Conservation (phyloP, 2,329 filamentous ascomycete genomes). For the Akanthomyces lecanii region DNA sequence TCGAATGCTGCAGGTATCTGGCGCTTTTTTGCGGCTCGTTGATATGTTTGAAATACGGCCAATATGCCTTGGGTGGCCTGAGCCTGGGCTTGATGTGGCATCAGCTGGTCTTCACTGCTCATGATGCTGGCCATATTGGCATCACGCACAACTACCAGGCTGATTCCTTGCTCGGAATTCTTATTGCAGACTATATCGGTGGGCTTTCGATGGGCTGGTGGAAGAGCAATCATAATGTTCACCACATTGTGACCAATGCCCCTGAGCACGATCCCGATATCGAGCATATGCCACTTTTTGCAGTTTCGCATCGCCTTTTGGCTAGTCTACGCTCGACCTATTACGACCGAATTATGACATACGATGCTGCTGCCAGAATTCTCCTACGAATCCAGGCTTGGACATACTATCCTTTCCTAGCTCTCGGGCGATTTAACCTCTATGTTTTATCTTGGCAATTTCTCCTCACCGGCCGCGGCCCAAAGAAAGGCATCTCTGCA, state of each 20-base stretch:
- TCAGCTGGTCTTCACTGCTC: slow-evolving; percentile 87
- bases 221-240: slow-evolving; percentile 94
- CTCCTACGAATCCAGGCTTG: slow-evolving; percentile 72
- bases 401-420: slow-evolving; percentile 77
- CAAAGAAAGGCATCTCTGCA: slow-evolving; percentile 70
- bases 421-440: slow-evolving; percentile 81
- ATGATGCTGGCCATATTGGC: slow-evolving; percentile 95
- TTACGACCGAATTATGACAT: slow-evolving; percentile 76
- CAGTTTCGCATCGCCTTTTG: slow-evolving; percentile 77
- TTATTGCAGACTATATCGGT: slow-evolving; percentile 85
- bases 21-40: slow-evolving; percentile 59
- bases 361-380: slow-evolving; percentile 68
- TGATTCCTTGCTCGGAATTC: slow-evolving; percentile 81
- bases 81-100: slow-evolving; percentile 88
- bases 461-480: slow-evolving; percentile 65
- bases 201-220: slow-evolving; percentile 94
- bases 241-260: slow-evolving; percentile 93
- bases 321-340: slow-evolving; percentile 71
- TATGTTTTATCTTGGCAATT: slow-evolving; percentile 79
- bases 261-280: slow-evolving; percentile 97
- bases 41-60: slow-evolving; percentile 55
- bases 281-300: slow-evolving; percentile 84
- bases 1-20: slow-evolving; percentile 70
- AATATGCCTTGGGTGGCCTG: slow-evolving; percentile 66
- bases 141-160: slow-evolving; percentile 86